These are phyloP conservation scores for Geotrichum histeridarum DNA, from an alignment of 1,139 yeast genomes.

Conservation along the genomic window DNA sequence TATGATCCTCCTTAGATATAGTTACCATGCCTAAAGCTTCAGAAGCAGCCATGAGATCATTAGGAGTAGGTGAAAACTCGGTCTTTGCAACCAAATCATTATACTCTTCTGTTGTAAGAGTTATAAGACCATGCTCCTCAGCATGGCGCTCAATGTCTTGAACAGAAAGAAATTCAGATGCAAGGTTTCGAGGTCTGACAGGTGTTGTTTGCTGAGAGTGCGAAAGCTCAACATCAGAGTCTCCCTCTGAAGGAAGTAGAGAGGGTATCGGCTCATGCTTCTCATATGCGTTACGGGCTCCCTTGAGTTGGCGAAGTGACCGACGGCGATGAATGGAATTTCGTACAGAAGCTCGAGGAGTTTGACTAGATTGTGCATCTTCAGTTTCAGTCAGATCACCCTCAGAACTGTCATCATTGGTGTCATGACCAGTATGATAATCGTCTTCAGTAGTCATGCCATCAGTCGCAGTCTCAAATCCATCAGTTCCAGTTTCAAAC, in stretches of 20 bases:
- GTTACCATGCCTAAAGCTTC: conserved; percentile 8
- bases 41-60: conserved; percentile 14
- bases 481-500: conserved; percentile 6
- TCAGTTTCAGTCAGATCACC: conserved; percentile 42
- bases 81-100: conserved; percentile 28
- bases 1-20: conserved; percentile 7
- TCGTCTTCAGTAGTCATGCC: conserved; percentile 35
- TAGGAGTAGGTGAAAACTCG: conserved; percentile 1
- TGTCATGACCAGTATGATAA: conserved; percentile 34
- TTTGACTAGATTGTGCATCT: conserved; percentile 6
- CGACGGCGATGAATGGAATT: background rate
- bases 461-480: conserved; percentile 34
- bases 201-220: conserved; percentile 6
- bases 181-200: conserved; percentile 20
- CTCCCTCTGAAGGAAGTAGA: background rate
- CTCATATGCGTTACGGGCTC: background rate
- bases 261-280: background rate
- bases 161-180: conserved; percentile 35
- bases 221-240: background rate
- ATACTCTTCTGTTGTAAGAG: conserved; percentile 47
- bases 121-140: conserved; percentile 45
- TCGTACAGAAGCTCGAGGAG: background rate
- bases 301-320: conserved; percentile 1
- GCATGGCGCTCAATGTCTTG: conserved; percentile 48
- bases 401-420: conserved; percentile 30